Evolutionary conservation across 129 eudicot species (phyloP), one percentile per base, ranked within the genome.

Genomic region (Pittosporum tobira): DNA sequence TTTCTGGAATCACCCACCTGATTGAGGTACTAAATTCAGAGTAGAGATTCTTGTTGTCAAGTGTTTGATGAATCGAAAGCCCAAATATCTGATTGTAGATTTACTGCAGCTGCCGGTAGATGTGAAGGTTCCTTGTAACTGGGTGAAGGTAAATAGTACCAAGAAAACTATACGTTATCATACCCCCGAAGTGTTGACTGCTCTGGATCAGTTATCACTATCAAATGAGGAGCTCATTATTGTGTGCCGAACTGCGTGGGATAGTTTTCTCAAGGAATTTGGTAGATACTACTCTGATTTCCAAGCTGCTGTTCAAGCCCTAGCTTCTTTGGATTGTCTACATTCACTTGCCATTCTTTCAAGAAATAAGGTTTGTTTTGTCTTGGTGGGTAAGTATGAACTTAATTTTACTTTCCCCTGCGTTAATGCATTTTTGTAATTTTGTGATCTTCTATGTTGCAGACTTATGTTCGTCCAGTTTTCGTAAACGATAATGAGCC

Each of bases 121-220:
- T 45, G 79, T 73, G 42, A 78, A 71, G 79, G 96, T 77, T 40
- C 99, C 99, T 62, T 74, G 84, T 30, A 67, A 79, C 68, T 91
- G 99, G 99, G 90, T 91, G 77, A 91, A 86, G 70, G 88, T 87
- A 48, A 91, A 81, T 76, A 87, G 99, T 73, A 91, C 99, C 2
- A 91, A 91, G 73, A 91, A 91, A 77, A 64, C 94, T 43, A 70
- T 83, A 78, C 87, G 99, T 42, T 91, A 91, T 68, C 99, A 91
- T 69, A 81, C 99, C 16, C 96, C 99, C 24, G 96, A 91, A 76
- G 99, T 91, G 19, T 71, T 81, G 68, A 64, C 65, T 26, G 85
- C 90, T 14, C 68, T 91, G 67, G 96, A 87, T 51, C 83, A 83
- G 37, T 59, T 91, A 43, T 66, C 81, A 30, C 70, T 91, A 68